Percentiles rank a stretch among this genome's conserved stretches.
Conservation (phyloP, 2,329 filamentous ascomycete species). For the Epichloe typhina region DNA sequence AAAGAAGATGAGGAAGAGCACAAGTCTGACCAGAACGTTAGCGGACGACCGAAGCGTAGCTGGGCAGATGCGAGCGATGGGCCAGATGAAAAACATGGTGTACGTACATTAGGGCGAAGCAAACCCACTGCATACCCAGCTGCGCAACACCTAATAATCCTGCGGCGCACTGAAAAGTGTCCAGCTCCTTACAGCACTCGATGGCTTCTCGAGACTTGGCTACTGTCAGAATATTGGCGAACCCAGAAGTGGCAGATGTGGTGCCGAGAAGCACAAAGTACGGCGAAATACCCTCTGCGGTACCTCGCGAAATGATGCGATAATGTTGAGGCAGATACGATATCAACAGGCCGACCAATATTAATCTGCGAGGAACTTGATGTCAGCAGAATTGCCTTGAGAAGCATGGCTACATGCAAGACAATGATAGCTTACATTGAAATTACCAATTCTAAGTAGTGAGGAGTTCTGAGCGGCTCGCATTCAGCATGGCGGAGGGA, state of each 20-base stretch:
- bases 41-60: background rate
- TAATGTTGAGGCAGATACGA: constrained; percentile 93
- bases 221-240: constrained; percentile 84
- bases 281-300: constrained; percentile 88
- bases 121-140: constrained; percentile 82
- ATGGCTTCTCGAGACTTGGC: constrained; percentile 75
- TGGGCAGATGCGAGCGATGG: background rate
- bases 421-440: constrained; percentile 32
- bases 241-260: constrained; percentile 74
- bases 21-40: constrained; percentile 45
- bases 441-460: constrained; percentile 40
- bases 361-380: constrained; percentile 34
- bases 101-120: constrained; percentile 79
- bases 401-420: background rate
- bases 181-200: constrained; percentile 72
- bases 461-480: constrained; percentile 37
- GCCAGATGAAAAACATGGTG: background rate
- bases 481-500: constrained; percentile 19
- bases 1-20: constrained; percentile 93
- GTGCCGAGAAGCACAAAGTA: constrained; percentile 92
- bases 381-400: background rate
- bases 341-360: constrained; percentile 75
- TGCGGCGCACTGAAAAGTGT: constrained; percentile 69
- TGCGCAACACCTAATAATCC: constrained; percentile 82
- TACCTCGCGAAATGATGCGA: constrained; percentile 74